Base-by-base conservation (phyloP, 345 rosid species). In the Hirschfeldia incana region DNA sequence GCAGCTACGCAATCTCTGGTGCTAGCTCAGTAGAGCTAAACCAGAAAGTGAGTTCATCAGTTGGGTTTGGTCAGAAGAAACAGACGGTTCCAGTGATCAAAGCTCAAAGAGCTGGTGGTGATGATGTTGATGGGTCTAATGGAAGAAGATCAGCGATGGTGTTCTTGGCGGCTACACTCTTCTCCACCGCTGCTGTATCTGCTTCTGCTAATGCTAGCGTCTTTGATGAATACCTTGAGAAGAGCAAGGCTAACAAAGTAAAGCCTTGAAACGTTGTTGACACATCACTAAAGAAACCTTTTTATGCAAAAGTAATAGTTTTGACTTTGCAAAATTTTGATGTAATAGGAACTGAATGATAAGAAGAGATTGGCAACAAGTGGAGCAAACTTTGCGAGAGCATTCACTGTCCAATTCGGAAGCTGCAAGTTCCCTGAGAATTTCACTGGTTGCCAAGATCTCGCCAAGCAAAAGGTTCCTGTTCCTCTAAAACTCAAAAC, bases 401-500 rank as follows among this genome's bases (percentile, higher is more conserved):
- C 99, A 27, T 93, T 80, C 87, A 95, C 99, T 0, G 98, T 95
- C 34, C 80, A 95, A 80, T 93, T 93, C 49, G 98, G 99, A 34
- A 73, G 87, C 61, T 95, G 99, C 90, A 90, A 91, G 87, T 95
- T 95, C 93, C 99, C 99, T 2, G 93, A 93, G 82, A 95, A 95
- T 87, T 95, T 95, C 85, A 93, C 99, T 13, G 99, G 97, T 39
- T 93, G 98, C 88, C 98, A 95, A 83, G 99, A 90, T 86, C 99
- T 93, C 76, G 98, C 99, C 81, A 90, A 93, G 89, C 98, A 90
- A 85, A 90, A 93, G 97, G 99, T 95, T 44, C 16, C 26, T 21
- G 21, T 36, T 26, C 3, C 36, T 26, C 11, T 55, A 61, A 60
- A 21, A 8, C 13, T 3, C 0, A 17, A 21, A 21, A 11, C 76